Evolutionary conservation across 192 early-diverging fungal genomes (phyloP), one percentile per base, ranked within the genome.

Genomic region (Mortierella hygrophila): DNA sequence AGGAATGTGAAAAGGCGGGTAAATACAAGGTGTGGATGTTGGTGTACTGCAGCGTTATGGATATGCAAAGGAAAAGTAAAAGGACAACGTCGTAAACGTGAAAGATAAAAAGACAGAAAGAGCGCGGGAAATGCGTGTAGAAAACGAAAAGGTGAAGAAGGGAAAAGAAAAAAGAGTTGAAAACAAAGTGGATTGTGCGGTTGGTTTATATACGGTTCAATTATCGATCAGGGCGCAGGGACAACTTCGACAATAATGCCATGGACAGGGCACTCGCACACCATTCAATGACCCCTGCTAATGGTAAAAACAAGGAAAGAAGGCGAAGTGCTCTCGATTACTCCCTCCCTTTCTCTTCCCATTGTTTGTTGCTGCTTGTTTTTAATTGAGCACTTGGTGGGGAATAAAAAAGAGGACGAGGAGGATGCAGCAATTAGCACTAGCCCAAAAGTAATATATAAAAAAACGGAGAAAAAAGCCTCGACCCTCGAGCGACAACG

Each of bases 361-460:
- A 40, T 40, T 40, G 38, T 40, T 40, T 7, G 23, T 26, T 60
- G 21, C 9, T 60, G 21, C 0, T 60, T 6, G 0, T 32, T 65
- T 32, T 65, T 65, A 65, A 65, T 65, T 65, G 60, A 65, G 60
- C 60, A 29, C 55, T 26, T 60, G 1, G 55, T 23, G n/a, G 8
- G 60, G 60, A 26, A 65, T 9, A 65, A 65, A 65, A 60, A 65
- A 65, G 60, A 29, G 26, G 11, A n/a, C 26, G 29, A 65, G 9
- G 29, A 26, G 60, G 49, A 35, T 65, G 60, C 60, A 23, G 38
- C 55, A 65, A 65, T 65, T 65, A 65, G 60, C 60, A 65, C 60
- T 35, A 65, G 60, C 60, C 60, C 29, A 32, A 11, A 32, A 32
- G n/a, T 65, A 13, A 60, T 11, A 60, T 29, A 65, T 32, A 65